These are phyloP conservation scores for Podospora fimiseda DNA, from an alignment of 495 filamentous ascomycete species.

Conservation along the genomic window DNA sequence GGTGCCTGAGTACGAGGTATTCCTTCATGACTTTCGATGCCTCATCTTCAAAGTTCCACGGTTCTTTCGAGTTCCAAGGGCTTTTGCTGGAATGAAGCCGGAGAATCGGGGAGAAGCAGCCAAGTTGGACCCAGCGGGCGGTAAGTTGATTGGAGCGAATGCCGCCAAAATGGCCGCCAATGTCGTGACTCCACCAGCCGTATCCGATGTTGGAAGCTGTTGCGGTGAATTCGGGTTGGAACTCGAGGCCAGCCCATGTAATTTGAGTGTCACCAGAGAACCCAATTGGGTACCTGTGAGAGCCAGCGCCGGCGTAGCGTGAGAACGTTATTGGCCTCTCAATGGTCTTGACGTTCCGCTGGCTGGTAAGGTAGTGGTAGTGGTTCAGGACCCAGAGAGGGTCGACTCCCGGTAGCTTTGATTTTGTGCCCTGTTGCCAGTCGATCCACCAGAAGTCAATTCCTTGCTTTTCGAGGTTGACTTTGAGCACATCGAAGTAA, in stretches of 20 bases:
- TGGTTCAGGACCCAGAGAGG: conserved; percentile 60
- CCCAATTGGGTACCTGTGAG: conserved; percentile 55
- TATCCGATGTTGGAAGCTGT: conserved; percentile 59
- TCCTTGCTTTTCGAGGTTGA: conserved; percentile 42
- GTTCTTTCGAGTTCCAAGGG: conserved; percentile 50
- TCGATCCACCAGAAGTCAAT: conserved; percentile 59
- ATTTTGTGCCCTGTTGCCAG: conserved; percentile 54
- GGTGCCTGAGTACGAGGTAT: conserved; percentile 45
- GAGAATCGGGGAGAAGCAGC: conserved; percentile 52
- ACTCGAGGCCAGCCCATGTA: conserved; percentile 50
- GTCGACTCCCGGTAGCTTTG: conserved; percentile 49
- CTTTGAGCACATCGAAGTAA: conserved; percentile 51
- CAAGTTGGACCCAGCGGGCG: conserved; percentile 53
- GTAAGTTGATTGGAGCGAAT: conserved; percentile 47
- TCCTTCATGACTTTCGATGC: conserved; percentile 37
- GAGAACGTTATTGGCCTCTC: conserved; percentile 39
- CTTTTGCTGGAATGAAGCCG: conserved; percentile 49
- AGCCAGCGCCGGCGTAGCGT: conserved; percentile 52
- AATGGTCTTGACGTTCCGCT: conserved; percentile 20
- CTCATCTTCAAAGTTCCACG: conserved; percentile 45
- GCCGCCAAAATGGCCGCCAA: conserved; percentile 52
- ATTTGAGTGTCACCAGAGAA: conserved; percentile 55
- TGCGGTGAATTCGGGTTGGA: conserved; percentile 58
- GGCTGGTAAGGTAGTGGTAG: conserved; percentile 50
- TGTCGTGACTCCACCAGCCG: conserved; percentile 61